phyloP scores from a whole-genome alignment of 805 yeast genomes.

The Candida yuanshanica region DNA sequence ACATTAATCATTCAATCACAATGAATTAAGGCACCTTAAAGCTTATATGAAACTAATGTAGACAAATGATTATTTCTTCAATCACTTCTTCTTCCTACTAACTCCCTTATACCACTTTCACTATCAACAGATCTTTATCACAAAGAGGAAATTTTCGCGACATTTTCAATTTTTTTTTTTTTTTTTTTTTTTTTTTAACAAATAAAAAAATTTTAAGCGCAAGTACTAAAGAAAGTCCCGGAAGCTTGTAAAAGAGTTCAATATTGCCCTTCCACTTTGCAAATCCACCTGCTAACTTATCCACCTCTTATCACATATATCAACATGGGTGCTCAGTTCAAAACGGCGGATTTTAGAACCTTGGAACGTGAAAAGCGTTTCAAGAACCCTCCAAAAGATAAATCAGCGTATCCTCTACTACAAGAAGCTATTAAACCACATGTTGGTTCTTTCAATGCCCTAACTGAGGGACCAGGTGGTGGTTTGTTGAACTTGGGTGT shows the following conservation, averaged over 20 bases:
- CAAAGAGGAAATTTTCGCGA: background rate
- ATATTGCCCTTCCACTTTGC: background rate
- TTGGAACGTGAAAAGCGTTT: slow-evolving; percentile 84
- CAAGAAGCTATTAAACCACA: slow-evolving; percentile 93
- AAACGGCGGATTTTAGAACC: slow-evolving; percentile 52
- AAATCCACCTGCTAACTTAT: background rate
- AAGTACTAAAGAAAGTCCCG: background rate
- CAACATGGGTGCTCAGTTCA: slow-evolving; percentile 21
- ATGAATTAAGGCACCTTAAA: too few species aligned
- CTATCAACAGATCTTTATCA: background rate
- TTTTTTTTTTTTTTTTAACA: background rate
- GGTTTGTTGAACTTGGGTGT: slow-evolving; percentile 83
- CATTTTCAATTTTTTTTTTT: background rate
- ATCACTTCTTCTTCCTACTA: too few species aligned
- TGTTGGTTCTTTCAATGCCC: slow-evolving; percentile 91
- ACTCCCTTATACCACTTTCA: background rate
- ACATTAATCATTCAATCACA: too few species aligned
- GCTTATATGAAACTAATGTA: too few species aligned
- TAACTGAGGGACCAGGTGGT: slow-evolving; percentile 82
- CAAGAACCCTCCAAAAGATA: slow-evolving; percentile 83
- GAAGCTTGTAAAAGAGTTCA: background rate
- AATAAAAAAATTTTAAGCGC: slow-evolving; percentile 1
- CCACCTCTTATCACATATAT: background rate
- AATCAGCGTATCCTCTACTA: slow-evolving; percentile 74
- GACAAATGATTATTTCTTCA: too few species aligned